These are phyloP conservation scores for Penicillium sp. DNA, from an alignment of 2,329 filamentous ascomycete species.

Conservation along the genomic window DNA sequence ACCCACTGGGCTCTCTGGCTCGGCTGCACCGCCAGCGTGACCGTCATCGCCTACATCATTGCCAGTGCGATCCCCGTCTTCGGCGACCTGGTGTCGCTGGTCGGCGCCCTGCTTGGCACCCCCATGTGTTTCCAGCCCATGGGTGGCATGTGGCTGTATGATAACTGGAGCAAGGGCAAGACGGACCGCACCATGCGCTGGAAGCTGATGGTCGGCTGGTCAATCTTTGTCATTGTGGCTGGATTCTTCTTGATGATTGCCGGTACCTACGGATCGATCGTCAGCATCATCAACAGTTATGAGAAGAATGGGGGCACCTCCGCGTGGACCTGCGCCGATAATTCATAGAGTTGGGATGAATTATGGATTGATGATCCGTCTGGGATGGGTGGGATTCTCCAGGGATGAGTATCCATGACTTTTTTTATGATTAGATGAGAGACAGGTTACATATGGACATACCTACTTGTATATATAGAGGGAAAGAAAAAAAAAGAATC, in stretches of 20 bases:
- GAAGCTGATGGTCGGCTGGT: slow-evolving; percentile 18
- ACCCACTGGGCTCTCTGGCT: slow-evolving; percentile 23
- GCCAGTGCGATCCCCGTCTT: slow-evolving; percentile 25
- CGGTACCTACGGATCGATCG: slow-evolving; percentile 43
- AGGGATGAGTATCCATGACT: too few species aligned
- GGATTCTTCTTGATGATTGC: slow-evolving; percentile 42
- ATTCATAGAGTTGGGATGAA: slow-evolving; percentile 18
- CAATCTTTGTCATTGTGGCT: slow-evolving; percentile 30
- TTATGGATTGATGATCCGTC: too few species aligned
- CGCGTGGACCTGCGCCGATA: slow-evolving; percentile 43
- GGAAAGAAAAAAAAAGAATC: too few species aligned
- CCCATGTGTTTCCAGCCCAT: slow-evolving; percentile 25
- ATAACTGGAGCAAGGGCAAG: slow-evolving; percentile 32
- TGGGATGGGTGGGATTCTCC: too few species aligned
- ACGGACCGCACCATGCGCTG: slow-evolving; percentile 11
- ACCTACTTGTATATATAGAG: too few species aligned
- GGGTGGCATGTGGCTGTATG: slow-evolving; percentile 43
- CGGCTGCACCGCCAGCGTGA: slow-evolving; percentile 15
- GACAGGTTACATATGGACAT: too few species aligned
- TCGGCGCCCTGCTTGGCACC: slow-evolving; percentile 22
- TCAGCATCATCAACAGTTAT: slow-evolving; percentile 37
- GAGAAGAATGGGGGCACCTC: slow-evolving; percentile 30
- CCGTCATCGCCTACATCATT: slow-evolving; percentile 21
- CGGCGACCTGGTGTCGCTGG: slow-evolving; percentile 19
- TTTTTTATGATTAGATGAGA: too few species aligned